phyloP scores from a whole-genome alignment of 352 stramenopile genomes.

The Phytopythium aichiense region DNA sequence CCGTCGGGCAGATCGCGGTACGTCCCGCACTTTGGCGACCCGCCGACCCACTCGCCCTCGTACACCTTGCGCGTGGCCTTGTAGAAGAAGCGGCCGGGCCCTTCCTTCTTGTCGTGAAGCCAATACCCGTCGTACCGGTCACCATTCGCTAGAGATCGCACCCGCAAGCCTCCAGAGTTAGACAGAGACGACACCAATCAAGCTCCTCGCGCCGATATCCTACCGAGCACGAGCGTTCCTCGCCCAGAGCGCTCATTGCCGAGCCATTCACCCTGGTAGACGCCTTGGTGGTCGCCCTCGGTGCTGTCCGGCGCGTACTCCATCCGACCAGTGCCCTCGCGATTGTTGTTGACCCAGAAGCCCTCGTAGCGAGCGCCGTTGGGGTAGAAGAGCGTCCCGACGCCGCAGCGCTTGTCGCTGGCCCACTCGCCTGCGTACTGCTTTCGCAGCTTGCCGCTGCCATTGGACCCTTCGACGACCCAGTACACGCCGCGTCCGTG shows the following conservation, averaged over 20 bases:
- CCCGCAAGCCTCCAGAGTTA: not conserved
- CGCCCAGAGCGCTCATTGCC: slow-evolving; percentile 69
- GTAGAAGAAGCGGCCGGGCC: slow-evolving; percentile 80
- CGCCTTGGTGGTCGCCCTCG: slow-evolving; percentile 73
- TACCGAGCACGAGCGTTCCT: slow-evolving; percentile 60
- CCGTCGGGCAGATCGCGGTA: slow-evolving; percentile 43
- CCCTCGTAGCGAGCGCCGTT: slow-evolving; percentile 82
- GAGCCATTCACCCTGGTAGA: slow-evolving; percentile 88
- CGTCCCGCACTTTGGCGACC: slow-evolving; percentile 66
- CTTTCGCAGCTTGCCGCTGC: slow-evolving; percentile 55
- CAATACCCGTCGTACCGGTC: slow-evolving; percentile 87
- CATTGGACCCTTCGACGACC: slow-evolving; percentile 45
- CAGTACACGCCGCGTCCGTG: slow-evolving; percentile 81
- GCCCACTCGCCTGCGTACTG: slow-evolving; percentile 83
- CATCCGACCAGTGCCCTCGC: slow-evolving; percentile 75
- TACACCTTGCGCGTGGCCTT: slow-evolving; percentile 82
- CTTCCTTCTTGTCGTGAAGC: slow-evolving; percentile 88
- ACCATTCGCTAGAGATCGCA: slow-evolving; percentile 50
- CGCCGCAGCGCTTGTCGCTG: slow-evolving; percentile 64
- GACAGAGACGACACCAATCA: not conserved
- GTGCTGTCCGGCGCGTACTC: slow-evolving; percentile 13
- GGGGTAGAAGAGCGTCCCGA: slow-evolving; percentile 80
- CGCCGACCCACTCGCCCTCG: slow-evolving; percentile 87
- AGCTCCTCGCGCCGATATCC: slow-evolving; percentile 3
- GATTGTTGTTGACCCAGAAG: slow-evolving; percentile 69